Percentiles rank a stretch among this genome's conserved stretches.
Evolutionary conservation across 148 eudicot species (phyloP).

Genomic region (Rhododendron simsii): DNA sequence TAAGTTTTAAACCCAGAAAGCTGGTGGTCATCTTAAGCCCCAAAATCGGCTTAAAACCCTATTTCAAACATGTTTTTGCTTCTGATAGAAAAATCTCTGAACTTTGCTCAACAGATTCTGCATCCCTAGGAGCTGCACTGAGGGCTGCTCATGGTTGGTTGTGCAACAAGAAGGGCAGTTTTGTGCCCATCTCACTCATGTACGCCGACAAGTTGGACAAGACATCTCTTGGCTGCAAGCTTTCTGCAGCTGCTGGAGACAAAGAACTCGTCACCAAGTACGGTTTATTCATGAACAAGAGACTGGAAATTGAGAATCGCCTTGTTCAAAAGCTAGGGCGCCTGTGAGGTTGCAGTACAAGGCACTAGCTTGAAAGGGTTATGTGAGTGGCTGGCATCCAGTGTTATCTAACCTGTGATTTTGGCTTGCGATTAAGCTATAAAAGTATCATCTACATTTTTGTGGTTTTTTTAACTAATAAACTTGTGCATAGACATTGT

Average conservation of each 20-base stretch:
- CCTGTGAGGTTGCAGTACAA: conserved; percentile 16
- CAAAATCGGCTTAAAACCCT: background rate
- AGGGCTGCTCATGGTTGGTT: conserved; percentile 97
- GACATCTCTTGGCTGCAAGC: conserved; percentile 55
- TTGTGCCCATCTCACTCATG: conserved; percentile 63
- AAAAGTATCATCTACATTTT: background rate
- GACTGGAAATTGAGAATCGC: conserved; percentile 68
- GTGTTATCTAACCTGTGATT: background rate
- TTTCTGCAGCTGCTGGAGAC: conserved; percentile 68
- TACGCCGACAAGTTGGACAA: conserved; percentile 63
- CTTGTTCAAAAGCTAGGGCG: conserved; percentile 73
- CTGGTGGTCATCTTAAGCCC: background rate
- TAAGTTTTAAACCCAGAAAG: background rate
- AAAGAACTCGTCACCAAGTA: conserved; percentile 57
- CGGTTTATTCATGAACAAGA: conserved; percentile 60
- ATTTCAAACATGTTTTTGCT: background rate
- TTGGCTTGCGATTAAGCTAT: background rate
- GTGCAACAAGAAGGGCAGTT: conserved; percentile 65
- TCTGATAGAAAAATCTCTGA: background rate
- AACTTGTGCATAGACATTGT: background rate
- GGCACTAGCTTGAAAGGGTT: background rate
- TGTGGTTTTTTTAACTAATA: background rate
- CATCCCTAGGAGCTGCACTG: conserved; percentile 78
- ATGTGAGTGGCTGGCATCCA: background rate
- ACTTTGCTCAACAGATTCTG: conserved; percentile 54